Conservation (phyloP, 441 rosid genomes). For the Hura crepitans region DNA sequence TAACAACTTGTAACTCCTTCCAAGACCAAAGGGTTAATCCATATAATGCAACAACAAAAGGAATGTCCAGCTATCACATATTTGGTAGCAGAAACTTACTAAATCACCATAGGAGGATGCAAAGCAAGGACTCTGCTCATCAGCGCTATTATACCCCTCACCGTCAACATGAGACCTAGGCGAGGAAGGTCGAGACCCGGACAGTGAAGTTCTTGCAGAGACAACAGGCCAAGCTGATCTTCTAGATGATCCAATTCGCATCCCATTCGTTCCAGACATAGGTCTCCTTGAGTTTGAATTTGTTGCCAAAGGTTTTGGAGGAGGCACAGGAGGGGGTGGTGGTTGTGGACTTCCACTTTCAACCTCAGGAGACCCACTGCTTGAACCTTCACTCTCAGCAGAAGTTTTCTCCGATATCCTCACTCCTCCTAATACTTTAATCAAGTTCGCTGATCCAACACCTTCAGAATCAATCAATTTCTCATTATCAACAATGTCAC, state of each 20-base stretch:
- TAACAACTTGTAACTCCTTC: not conserved
- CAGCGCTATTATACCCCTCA: conserved; percentile 97
- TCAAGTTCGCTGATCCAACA: conserved; percentile 30
- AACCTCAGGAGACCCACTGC: conserved; percentile 34
- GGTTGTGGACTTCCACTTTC: conserved; percentile 53
- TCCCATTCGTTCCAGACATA: conserved; percentile 47
- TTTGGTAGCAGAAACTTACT: conserved; percentile 41
- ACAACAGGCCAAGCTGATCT: conserved; percentile 78
- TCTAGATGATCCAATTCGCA: conserved; percentile 54
- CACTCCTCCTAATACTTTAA: conserved; percentile 34
- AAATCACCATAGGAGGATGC: conserved; percentile 64
- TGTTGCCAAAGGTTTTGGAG: conserved; percentile 53
- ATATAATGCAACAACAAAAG: not conserved
- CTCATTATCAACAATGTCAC: conserved; percentile 35
- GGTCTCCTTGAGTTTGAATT: conserved; percentile 52
- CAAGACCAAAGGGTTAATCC: not conserved
- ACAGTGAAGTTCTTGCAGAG: conserved; percentile 69
- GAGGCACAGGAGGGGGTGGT: conserved; percentile 84
- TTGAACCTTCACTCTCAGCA: conserved; percentile 50
- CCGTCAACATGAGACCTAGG: conserved; percentile 84
- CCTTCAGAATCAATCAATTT: conserved; percentile 33
- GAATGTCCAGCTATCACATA: not conserved
- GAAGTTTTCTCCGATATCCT: conserved; percentile 39
- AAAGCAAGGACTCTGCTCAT: conserved; percentile 76
- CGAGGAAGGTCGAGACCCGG: conserved; percentile 88